phyloP scores from a whole-genome alignment of 331 rosid species.

The Cydonia oblonga region DNA sequence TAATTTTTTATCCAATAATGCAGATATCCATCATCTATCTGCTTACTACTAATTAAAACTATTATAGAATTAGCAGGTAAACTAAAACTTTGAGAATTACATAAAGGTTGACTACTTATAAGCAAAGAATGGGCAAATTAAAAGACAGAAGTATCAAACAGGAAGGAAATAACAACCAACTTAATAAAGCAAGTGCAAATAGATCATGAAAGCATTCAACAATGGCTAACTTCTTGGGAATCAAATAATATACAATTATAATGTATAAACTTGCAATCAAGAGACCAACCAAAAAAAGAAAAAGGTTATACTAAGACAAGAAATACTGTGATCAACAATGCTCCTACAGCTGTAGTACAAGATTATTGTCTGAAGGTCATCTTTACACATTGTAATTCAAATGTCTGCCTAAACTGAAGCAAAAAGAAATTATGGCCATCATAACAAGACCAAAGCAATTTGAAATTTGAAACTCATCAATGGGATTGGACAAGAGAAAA shows the following conservation, averaged over 20 bases:
- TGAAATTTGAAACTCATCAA: background rate
- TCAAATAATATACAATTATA: background rate
- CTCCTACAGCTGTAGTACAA: background rate
- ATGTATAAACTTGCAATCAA: background rate
- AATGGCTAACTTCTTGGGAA: background rate
- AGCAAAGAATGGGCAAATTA: background rate
- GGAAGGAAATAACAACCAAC: background rate
- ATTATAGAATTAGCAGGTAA: background rate
- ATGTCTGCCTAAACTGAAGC: conserved; percentile 4
- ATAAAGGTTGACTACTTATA: background rate
- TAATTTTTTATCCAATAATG: background rate
- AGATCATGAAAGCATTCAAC: background rate
- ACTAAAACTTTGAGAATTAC: background rate
- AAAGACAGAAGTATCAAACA: background rate
- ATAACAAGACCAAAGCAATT: conserved; percentile 10
- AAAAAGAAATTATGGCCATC: conserved; percentile 3
- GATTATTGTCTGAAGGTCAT: background rate
- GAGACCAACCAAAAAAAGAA: background rate
- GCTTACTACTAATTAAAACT: background rate
- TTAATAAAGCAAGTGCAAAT: background rate
- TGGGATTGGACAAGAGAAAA: conserved; percentile 21
- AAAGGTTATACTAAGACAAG: background rate
- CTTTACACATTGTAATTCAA: background rate
- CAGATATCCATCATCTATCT: background rate
- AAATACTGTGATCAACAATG: background rate